phyloP scores from a whole-genome alignment of 116 monocot genomes.

The Thalassia testudinum region DNA sequence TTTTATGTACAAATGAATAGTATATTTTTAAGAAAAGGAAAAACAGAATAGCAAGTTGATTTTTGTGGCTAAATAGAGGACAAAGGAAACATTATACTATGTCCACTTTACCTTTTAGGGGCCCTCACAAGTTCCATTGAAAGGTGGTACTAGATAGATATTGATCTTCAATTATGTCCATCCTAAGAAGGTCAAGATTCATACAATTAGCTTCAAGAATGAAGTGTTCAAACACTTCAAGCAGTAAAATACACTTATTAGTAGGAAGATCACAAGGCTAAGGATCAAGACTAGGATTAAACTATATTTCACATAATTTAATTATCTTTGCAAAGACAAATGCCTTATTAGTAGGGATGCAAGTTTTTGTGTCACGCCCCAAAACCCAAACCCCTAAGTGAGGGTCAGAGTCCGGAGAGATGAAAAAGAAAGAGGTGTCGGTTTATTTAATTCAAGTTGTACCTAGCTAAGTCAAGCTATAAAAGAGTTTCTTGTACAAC shows the following conservation, averaged over 20 bases:
- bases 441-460: no score
- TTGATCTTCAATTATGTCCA: background rate
- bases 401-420: no score
- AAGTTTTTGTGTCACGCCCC: no score
- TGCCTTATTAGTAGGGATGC: background rate
- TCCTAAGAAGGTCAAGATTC: background rate
- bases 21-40: no score
- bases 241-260: background rate
- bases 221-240: background rate
- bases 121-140: background rate
- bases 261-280: background rate
- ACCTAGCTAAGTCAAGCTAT: no score
- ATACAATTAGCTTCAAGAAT: background rate
- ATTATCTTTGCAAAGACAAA: background rate
- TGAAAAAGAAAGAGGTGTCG: no score
- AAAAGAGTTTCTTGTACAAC: no score
- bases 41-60: no score
- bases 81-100: background rate
- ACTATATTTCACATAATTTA: background rate
- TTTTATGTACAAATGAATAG: no score
- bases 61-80: background rate
- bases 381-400: no score
- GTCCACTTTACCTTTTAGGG: background rate
- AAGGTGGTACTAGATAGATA: background rate
- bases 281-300: background rate